phyloP scores from a whole-genome alignment of 208 protist species.

The Tetramitus jugosus region DNA sequence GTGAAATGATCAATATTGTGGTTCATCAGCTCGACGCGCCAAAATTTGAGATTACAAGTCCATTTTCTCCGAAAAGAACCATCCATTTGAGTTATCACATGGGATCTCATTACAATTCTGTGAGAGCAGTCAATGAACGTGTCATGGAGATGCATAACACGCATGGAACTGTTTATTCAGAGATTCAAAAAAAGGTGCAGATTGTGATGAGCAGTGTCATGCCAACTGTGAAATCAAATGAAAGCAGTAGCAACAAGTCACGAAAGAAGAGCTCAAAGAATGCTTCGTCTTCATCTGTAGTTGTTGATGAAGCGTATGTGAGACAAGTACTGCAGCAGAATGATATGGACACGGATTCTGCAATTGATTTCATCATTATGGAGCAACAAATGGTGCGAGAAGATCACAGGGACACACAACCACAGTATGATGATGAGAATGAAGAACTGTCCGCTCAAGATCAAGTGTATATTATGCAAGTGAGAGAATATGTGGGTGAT shows the following conservation, averaged over 20 bases:
- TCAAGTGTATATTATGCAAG: not conserved
- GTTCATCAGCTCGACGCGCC: not conserved
- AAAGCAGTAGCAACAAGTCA: not conserved
- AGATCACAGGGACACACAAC: not conserved
- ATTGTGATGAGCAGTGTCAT: too few species aligned
- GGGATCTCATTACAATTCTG: slow-evolving; percentile 18
- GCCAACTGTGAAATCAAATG: not conserved
- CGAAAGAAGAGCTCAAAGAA: too few species aligned
- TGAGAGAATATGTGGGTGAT: not conserved
- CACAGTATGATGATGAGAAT: not conserved
- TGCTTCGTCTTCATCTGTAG: too few species aligned
- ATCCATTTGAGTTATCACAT: slow-evolving; percentile 15
- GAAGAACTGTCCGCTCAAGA: not conserved
- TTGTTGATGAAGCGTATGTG: not conserved
- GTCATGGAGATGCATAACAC: too few species aligned
- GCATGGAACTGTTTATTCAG: too few species aligned
- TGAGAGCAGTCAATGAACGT: too few species aligned
- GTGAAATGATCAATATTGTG: not conserved
- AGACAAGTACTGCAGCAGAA: not conserved
- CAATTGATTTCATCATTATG: not conserved
- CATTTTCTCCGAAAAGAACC: not conserved
- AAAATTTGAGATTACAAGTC: not conserved
- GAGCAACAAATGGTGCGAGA: not conserved
- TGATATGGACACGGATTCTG: not conserved
- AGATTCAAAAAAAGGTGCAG: too few species aligned